Conservation (phyloP, 108 stramenopile species). For the Asterionellopsis glacialis region DNA sequence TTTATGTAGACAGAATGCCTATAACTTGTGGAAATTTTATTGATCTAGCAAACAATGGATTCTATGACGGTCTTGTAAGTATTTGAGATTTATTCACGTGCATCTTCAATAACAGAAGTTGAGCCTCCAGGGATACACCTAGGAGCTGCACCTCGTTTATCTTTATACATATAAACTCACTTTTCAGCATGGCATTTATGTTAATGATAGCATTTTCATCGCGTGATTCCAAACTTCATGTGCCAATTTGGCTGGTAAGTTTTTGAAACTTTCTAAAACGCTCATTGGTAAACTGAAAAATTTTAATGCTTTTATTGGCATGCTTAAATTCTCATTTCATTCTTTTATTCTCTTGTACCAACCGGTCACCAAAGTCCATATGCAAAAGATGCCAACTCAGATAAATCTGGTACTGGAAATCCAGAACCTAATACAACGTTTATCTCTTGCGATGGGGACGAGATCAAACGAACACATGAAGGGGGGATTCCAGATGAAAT, state of each 20-base stretch:
- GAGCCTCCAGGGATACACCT: too few relatives aligned
- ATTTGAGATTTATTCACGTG: too few relatives aligned
- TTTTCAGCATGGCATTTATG: neutral
- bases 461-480: conserved; percentile 33
- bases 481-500: conserved; percentile 47
- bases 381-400: conserved; percentile 34
- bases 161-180: too few relatives aligned
- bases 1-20: conserved; percentile 49
- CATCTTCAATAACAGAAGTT: neutral
- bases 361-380: conserved; percentile 10
- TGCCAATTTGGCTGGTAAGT: conserved; percentile 47
- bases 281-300: too few relatives aligned
- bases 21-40: conserved; percentile 58
- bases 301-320: too few relatives aligned
- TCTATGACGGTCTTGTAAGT: conserved; percentile 34
- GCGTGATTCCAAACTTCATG: conserved; percentile 67
- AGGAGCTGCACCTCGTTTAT: too few relatives aligned
- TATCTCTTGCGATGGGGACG: conserved; percentile 22
- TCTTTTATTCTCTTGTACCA: too few relatives aligned
- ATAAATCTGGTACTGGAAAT: conserved; percentile 40
- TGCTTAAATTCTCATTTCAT: too few relatives aligned
- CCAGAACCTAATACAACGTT: conserved; percentile 34
- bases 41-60: conserved; percentile 44
- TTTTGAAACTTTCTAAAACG: too few relatives aligned
- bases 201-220: conserved; percentile 69